phyloP scores from a whole-genome alignment of 352 stramenopile species.

The Blastocystis sp. region DNA sequence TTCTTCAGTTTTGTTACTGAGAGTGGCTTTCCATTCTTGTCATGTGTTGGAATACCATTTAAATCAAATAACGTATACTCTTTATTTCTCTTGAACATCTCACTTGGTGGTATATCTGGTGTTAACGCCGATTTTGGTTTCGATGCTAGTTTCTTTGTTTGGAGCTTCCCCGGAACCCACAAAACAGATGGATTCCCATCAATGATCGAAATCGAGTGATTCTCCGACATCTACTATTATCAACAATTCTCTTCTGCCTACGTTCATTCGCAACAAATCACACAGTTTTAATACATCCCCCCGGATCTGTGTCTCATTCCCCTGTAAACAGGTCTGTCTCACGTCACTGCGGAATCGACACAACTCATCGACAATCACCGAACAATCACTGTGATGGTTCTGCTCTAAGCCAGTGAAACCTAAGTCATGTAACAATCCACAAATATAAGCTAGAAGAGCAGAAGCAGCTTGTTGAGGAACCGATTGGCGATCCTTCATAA shows the following conservation, averaged over 20 bases:
- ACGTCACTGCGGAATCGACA: conserved; percentile 17
- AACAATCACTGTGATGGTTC: too few species aligned
- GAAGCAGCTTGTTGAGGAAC: background rate
- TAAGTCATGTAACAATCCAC: background rate
- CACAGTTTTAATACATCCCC: background rate
- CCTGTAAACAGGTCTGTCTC: background rate
- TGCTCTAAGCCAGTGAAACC: background rate
- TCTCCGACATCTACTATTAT: background rate
- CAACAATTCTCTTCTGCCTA: background rate
- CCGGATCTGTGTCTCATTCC: background rate
- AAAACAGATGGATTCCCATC: background rate
- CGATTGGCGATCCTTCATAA: background rate
- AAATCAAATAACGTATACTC: conserved; percentile 77
- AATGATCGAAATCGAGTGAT: conserved; percentile 13
- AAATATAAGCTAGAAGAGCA: background rate
- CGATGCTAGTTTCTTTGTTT: background rate
- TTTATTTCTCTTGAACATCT: conserved; percentile 58
- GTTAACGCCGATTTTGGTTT: conserved; percentile 28
- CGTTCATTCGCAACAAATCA: background rate
- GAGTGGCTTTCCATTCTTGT: conserved; percentile 70
- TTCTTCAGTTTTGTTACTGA: conserved; percentile 92
- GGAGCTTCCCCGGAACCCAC: conserved; percentile 5
- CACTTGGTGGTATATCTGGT: background rate
- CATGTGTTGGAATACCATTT: conserved; percentile 71
- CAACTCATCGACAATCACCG: conserved; percentile 8